Base-by-base conservation (phyloP, 495 filamentous ascomycete genomes). In the Venustampulla echinocandica region DNA sequence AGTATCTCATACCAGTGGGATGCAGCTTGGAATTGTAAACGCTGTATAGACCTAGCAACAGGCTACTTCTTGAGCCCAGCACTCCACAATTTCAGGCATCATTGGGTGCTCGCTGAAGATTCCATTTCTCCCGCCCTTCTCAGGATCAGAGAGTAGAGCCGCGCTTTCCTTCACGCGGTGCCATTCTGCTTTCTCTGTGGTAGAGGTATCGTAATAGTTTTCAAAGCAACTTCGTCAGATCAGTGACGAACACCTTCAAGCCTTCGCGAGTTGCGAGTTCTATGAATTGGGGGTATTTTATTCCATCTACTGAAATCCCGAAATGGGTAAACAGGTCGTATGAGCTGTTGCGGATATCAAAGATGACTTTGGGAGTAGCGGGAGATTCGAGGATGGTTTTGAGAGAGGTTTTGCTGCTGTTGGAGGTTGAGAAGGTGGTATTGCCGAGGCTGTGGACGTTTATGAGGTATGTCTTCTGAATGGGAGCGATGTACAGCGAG, bases 271-370 rank as follows among this genome's bases (percentile, higher is more conserved):
- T 7, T 30, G 27, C 27, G n/a, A 20, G 14, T n/a, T 45, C 42
- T 19, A n/a, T 45, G 15, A 10, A 24, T 4, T 44, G 42, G 19
- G 18, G 42, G 19, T 44, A 10, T 20, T 30, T 33, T 6, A 44
- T 33, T 6, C 42, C 27, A 9, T 33, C 9, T 30, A 44, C 24
- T 13, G 25, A 44, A 13, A 44, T 33, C 27, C 33, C 1, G 18
- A 30, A 44, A 33, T n/a, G 42, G 13, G 23, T 30, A 14, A 44
- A 44, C 25, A 44, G 15, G 15, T 4, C 42, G 13, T 44, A 10
- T 30, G 74, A 72, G 46, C 75, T 71, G 47, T 72, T 54, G 14
- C 74, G 69, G 11, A 77, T 63, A 47, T 78, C 42, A 21, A 44
- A 44, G 9, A 44, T 13, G 42, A 44, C 42, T 44, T 44, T 44